phyloP scores from a whole-genome alignment of 129 eudicot species.

The Dittrichia graveolens region DNA sequence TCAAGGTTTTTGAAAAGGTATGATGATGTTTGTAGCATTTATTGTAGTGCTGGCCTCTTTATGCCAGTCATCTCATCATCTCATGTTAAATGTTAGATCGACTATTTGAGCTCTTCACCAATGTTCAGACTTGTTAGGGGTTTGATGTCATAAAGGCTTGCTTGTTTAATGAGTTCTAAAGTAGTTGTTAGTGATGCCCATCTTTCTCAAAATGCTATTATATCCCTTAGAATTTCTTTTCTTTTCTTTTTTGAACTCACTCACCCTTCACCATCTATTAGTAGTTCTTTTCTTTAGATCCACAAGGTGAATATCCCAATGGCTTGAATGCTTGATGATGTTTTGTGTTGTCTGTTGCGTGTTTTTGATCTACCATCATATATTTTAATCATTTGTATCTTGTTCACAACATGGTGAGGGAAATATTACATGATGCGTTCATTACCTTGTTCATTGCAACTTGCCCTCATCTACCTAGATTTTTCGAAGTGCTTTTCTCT shows the following conservation, averaged over 20 bases:
- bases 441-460: too few species aligned
- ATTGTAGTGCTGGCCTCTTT: neutral
- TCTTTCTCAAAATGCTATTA: too few species aligned
- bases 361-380: neutral
- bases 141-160: too few species aligned
- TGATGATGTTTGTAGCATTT: neutral
- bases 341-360: neutral
- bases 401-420: neutral
- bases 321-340: neutral
- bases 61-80: neutral
- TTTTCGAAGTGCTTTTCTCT: neutral
- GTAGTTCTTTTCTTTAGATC: neutral
- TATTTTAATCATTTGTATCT: neutral
- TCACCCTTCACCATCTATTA: too few species aligned
- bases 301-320: neutral
- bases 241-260: too few species aligned
- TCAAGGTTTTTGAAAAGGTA: slow-evolving; percentile 58
- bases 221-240: too few species aligned
- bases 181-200: too few species aligned
- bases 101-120: too few species aligned
- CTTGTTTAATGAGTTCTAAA: too few species aligned
- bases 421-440: neutral
- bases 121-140: too few species aligned
- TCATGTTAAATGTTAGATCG: too few species aligned
- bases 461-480: neutral